phyloP scores from a whole-genome alignment of 106 monocot genomes.

The Ottelia alismoides region DNA sequence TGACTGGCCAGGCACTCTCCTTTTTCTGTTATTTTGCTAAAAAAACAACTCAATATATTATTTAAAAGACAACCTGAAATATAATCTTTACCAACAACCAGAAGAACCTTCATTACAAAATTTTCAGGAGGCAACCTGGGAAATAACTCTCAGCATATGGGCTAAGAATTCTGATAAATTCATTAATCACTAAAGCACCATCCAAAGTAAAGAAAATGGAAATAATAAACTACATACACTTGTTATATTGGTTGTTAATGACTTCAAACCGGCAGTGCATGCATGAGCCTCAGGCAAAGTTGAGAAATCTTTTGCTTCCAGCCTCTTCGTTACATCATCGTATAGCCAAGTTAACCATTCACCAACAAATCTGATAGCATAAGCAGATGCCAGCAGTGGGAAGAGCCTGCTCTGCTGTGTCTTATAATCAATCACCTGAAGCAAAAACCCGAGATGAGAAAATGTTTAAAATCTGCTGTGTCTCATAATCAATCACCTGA shows the following conservation, averaged over 20 bases:
- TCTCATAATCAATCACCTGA: no score
- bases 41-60: no score
- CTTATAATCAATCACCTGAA: conserved; percentile 72
- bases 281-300: conserved; percentile 81
- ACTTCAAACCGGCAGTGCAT: conserved; percentile 81
- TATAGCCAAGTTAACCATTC: conserved; percentile 81
- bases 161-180: no score
- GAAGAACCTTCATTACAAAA: no score
- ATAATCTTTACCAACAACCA: no score
- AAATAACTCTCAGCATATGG: no score
- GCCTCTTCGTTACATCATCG: conserved; percentile 53
- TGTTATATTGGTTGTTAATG: conserved; percentile 60
- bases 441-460: not conserved
- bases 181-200: no score
- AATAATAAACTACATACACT: conserved; percentile 35
- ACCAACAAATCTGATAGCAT: conserved; percentile 83
- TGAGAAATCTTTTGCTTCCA: conserved; percentile 59
- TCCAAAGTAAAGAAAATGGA: no score
- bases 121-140: no score
- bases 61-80: no score
- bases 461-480: not conserved
- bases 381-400: conserved; percentile 74
- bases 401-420: conserved; percentile 85
- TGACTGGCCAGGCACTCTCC: no score
- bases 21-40: no score